Conservation (phyloP, 176 grass and related monocot genomes). For the Phragmites australis region DNA sequence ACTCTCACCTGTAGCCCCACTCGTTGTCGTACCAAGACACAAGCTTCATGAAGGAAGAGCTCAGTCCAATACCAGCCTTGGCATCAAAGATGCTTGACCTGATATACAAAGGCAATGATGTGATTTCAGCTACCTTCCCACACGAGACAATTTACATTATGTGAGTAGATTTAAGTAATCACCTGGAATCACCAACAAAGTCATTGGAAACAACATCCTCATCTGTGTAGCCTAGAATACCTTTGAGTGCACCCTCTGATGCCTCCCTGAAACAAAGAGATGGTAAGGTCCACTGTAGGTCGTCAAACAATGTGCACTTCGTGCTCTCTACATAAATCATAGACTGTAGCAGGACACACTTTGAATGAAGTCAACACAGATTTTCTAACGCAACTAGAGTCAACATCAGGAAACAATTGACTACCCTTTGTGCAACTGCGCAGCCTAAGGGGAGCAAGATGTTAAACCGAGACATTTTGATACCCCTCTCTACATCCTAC, state of each 20-base stretch:
- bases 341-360: neutral
- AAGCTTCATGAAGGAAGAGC: slow-evolving; percentile 90
- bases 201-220: slow-evolving; percentile 97
- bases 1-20: slow-evolving; percentile 93
- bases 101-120: slow-evolving; percentile 16
- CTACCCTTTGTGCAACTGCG: neutral
- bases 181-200: slow-evolving; percentile 93
- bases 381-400: neutral
- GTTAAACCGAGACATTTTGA: neutral
- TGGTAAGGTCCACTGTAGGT: neutral
- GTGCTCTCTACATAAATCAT: neutral
- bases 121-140: neutral
- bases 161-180: neutral
- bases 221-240: slow-evolving; percentile 95
- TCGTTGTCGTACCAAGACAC: slow-evolving; percentile 99
- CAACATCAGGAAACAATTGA: neutral
- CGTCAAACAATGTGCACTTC: neutral
- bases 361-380: neutral
- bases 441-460: neutral
- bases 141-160: neutral
- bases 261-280: slow-evolving; percentile 57
- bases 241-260: slow-evolving; percentile 81
- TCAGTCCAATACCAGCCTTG: slow-evolving; percentile 95
- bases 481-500: neutral
- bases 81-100: slow-evolving; percentile 99